phyloP scores from a whole-genome alignment of 2,329 filamentous ascomycete species.

The Venturia pyrina region DNA sequence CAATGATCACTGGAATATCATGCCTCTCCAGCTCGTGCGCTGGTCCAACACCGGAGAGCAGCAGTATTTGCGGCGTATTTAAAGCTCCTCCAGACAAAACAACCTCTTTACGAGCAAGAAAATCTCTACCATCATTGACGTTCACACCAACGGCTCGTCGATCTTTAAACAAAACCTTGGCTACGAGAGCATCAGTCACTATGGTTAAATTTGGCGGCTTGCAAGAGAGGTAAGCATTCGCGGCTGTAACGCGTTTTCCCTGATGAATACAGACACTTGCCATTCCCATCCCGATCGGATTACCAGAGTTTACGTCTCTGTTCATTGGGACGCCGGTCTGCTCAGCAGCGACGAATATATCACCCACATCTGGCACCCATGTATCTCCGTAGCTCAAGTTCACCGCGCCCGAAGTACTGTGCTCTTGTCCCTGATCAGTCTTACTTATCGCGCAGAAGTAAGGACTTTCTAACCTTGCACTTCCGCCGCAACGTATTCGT shows the following conservation, averaged over 20 bases:
- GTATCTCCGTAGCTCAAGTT: conserved; percentile 38
- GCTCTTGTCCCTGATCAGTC: conserved; percentile 34
- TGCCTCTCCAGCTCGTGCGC: conserved; percentile 29
- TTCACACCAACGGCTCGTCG: conserved; percentile 37
- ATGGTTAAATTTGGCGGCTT: conserved; percentile 43
- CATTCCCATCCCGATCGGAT: conserved; percentile 46
- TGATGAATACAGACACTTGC: conserved; percentile 40
- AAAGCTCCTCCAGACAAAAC: conserved; percentile 25
- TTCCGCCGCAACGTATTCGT: conserved; percentile 35
- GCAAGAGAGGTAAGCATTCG: conserved; percentile 35
- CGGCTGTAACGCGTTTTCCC: conserved; percentile 42
- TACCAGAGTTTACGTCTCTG: conserved; percentile 47
- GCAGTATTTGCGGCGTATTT: conserved; percentile 30
- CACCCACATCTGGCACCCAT: conserved; percentile 42
- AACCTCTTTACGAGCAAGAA: conserved; percentile 24
- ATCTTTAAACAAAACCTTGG: conserved; percentile 37
- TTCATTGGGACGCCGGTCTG: conserved; percentile 41
- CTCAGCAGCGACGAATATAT: conserved; percentile 33
- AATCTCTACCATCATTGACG: conserved; percentile 29
- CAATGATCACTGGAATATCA: conserved; percentile 30
- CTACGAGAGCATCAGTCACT: conserved; percentile 38
- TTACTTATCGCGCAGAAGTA: conserved; percentile 32
- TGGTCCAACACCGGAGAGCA: conserved; percentile 41
- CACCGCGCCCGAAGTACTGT: conserved; percentile 41
- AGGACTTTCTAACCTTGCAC: conserved; percentile 36